These are phyloP conservation scores for Vaccinium darrowii DNA, from an alignment of 148 eudicot genomes.

Conservation along the genomic window DNA sequence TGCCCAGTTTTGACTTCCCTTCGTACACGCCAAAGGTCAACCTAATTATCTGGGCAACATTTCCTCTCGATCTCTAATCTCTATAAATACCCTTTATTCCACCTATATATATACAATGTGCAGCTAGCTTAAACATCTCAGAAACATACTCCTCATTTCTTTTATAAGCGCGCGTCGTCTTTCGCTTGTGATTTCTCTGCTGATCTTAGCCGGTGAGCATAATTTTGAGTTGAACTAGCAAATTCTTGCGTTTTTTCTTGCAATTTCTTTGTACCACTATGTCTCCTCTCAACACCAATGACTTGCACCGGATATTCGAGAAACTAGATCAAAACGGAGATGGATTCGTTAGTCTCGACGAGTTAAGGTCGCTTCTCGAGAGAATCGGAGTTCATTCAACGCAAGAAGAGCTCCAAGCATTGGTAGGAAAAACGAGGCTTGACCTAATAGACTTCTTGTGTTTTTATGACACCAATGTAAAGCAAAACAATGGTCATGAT, in stretches of 20 bases:
- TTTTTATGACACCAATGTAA: slow-evolving; percentile 34
- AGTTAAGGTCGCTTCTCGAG: slow-evolving; percentile 48
- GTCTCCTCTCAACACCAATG: slow-evolving; percentile 19
- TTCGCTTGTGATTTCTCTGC: not conserved
- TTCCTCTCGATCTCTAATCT: not conserved
- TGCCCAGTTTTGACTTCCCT: not conserved
- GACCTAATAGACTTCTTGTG: slow-evolving; percentile 33
- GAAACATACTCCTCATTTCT: not conserved
- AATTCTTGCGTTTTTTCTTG: not conserved
- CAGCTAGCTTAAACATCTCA: not conserved
- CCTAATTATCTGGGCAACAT: too few species aligned
- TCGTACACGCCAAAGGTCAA: not conserved
- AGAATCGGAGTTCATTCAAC: slow-evolving; percentile 24
- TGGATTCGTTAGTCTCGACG: slow-evolving; percentile 51
- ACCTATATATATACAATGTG: not conserved
- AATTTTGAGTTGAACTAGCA: not conserved
- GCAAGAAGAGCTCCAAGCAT: slow-evolving; percentile 32
- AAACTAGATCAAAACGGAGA: slow-evolving; percentile 51
- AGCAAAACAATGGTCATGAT: not conserved
- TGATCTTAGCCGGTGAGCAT: not conserved
- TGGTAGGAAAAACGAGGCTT: slow-evolving; percentile 41
- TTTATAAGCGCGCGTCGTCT: not conserved
- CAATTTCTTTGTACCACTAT: not conserved
- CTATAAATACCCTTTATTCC: slow-evolving; percentile 2
- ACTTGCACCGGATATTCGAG: slow-evolving; percentile 39